These are phyloP conservation scores for Kokia cookei DNA, from an alignment of 441 rosid genomes.

Conservation along the genomic window DNA sequence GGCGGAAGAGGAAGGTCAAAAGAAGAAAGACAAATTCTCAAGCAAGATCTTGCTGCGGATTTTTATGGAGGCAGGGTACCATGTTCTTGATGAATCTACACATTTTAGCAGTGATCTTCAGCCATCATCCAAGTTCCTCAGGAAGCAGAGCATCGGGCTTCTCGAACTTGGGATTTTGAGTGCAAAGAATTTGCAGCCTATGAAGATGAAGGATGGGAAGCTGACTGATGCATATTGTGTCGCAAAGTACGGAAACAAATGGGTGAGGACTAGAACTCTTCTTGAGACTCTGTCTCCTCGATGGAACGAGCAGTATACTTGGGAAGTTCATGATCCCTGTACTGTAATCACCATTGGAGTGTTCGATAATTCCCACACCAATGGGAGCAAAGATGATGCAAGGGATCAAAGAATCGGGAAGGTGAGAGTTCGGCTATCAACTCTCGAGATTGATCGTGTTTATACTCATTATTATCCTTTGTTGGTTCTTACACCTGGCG, in stretches of 20 bases:
- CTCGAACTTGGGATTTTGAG: slow-evolving; percentile 64
- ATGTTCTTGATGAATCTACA: slow-evolving; percentile 65
- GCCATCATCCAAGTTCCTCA: slow-evolving; percentile 49
- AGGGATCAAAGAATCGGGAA: slow-evolving; percentile 61
- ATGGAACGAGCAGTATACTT: slow-evolving; percentile 71
- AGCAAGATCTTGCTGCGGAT: slow-evolving; percentile 51
- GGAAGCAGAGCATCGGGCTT: slow-evolving; percentile 48
- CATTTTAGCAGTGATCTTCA: slow-evolving; percentile 71
- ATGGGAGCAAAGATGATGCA: slow-evolving; percentile 56
- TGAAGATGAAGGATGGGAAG: slow-evolving; percentile 55
- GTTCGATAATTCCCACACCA: slow-evolving; percentile 48
- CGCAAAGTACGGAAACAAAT: slow-evolving; percentile 71
- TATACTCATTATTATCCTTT: slow-evolving; percentile 65
- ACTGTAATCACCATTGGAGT: slow-evolving; percentile 59
- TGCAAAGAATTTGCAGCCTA: slow-evolving; percentile 50
- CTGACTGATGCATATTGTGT: slow-evolving; percentile 59
- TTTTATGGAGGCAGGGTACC: slow-evolving; percentile 54
- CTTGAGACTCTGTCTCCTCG: slow-evolving; percentile 45
- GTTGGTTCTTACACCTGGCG: slow-evolving; percentile 43
- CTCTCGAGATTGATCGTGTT: slow-evolving; percentile 51
- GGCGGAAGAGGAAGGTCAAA: slow-evolving; percentile 36
- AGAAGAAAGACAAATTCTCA: slow-evolving; percentile 63
- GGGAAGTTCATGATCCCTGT: slow-evolving; percentile 70
- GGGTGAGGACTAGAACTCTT: slow-evolving; percentile 64
- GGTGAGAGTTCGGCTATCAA: slow-evolving; percentile 61